A percentile compares a stretch with the other conserved stretches of the same genome.
These are phyloP conservation scores for Aspergillus sp. DNA, from an alignment of 2,329 filamentous ascomycete genomes.

Conservation along the genomic window DNA sequence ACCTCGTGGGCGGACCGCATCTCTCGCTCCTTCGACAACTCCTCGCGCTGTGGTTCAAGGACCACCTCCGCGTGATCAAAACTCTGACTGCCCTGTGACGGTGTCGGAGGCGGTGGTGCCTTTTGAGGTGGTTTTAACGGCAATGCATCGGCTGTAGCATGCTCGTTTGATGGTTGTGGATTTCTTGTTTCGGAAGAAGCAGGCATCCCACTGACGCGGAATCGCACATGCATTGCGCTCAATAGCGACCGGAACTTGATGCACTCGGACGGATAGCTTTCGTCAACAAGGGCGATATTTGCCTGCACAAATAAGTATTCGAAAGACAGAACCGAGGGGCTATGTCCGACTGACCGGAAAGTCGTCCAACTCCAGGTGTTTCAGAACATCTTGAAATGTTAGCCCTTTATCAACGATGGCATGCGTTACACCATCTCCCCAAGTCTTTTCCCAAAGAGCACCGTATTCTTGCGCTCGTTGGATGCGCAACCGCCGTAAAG, in stretches of 20 bases:
- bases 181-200: constrained; percentile 10
- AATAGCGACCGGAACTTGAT: constrained; percentile 58
- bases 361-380: constrained; percentile 49
- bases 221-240: constrained; percentile 56
- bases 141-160: constrained; percentile 15
- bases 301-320: constrained; percentile 21
- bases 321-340: not conserved
- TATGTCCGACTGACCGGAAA: constrained; percentile 46
- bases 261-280: constrained; percentile 68
- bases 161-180: constrained; percentile 8
- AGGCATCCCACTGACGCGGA: constrained; percentile 33
- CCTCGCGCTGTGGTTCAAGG: not conserved
- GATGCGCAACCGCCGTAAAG: constrained; percentile 67
- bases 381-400: constrained; percentile 61
- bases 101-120: constrained; percentile 11
- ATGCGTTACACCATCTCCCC: constrained; percentile 64
- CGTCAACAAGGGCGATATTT: constrained; percentile 58
- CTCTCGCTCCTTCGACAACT: not conserved
- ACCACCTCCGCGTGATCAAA: not conserved
- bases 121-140: constrained; percentile 28
- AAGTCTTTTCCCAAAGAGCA: constrained; percentile 64
- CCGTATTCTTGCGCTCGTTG: constrained; percentile 72
- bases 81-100: constrained; percentile 12
- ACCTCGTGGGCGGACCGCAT: constrained; percentile 8
- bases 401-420: constrained; percentile 73